A percentile compares a stretch with the other conserved stretches of the same genome.
Evolutionary conservation across 495 filamentous ascomycete species (phyloP).

Genomic region (Hyaloscypha hepaticicola): DNA sequence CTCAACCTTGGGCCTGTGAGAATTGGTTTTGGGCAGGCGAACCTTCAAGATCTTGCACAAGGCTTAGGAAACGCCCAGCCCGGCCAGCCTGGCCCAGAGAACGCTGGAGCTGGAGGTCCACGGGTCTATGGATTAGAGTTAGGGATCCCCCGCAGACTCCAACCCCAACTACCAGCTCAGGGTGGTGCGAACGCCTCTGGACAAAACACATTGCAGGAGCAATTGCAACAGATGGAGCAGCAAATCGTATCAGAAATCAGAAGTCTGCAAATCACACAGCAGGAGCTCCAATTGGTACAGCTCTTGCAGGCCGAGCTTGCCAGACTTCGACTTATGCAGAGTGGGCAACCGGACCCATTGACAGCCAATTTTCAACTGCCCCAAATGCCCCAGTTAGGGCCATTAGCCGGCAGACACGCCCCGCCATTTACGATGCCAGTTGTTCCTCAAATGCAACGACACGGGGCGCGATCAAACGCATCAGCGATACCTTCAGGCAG

Average conservation of each 20-base stretch:
- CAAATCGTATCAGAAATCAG: slow-evolving; percentile 65
- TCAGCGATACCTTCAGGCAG: slow-evolving; percentile 61
- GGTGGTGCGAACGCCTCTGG: slow-evolving; percentile 20
- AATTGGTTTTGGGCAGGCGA: slow-evolving; percentile 52
- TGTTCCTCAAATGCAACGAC: slow-evolving; percentile 38
- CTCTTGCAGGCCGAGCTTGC: slow-evolving; percentile 64
- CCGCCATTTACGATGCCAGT: slow-evolving; percentile 20
- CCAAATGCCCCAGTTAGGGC: slow-evolving; percentile 35
- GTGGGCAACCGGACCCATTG: slow-evolving; percentile 19
- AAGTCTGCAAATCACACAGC: slow-evolving; percentile 49
- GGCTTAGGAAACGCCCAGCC: slow-evolving; percentile 26
- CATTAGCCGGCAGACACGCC: slow-evolving; percentile 17
- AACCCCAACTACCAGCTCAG: slow-evolving; percentile 25
- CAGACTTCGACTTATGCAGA: slow-evolving; percentile 49
- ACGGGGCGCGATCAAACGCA: slow-evolving; percentile 40
- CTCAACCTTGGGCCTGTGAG: slow-evolving; percentile 63
- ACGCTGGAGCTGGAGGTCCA: slow-evolving; percentile 9
- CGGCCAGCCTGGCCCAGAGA: slow-evolving; percentile 18
- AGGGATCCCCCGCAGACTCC: slow-evolving; percentile 30
- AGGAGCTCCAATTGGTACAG: slow-evolving; percentile 56
- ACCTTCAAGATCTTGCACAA: slow-evolving; percentile 29
- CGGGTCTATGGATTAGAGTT: slow-evolving; percentile 32
- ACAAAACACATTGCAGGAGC: slow-evolving; percentile 45
- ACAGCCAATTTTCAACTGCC: slow-evolving; percentile 40
- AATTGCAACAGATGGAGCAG: slow-evolving; percentile 63